Conservation (phyloP, 169 alveolate genomes). For the Amoebophrya sp. region DNA sequence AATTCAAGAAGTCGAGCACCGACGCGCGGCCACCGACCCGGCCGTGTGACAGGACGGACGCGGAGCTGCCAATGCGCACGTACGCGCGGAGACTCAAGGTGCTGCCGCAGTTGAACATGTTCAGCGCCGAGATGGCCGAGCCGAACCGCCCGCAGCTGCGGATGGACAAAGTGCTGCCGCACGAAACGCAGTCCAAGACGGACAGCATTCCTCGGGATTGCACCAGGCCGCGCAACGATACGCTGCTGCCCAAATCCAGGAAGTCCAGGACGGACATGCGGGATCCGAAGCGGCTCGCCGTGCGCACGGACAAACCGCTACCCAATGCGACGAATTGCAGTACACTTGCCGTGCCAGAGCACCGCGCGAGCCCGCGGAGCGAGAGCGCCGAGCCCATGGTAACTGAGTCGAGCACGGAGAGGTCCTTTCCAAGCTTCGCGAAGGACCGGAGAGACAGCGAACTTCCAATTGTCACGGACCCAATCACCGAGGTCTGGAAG, state of each 20-base stretch:
- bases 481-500: neutral
- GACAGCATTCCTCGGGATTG: neutral
- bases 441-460: neutral
- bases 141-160: slow-evolving; percentile 35
- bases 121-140: neutral
- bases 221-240: neutral
- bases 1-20: neutral
- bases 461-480: neutral
- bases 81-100: neutral
- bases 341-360: neutral
- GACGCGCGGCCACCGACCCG: neutral
- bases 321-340: slow-evolving; percentile 8
- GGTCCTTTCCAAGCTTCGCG: neutral
- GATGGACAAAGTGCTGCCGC: neutral
- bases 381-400: neutral
- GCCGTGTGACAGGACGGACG: neutral
- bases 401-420: neutral
- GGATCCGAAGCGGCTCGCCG: neutral
- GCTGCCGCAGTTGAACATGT: neutral
- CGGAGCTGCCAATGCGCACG: slow-evolving; percentile 2
- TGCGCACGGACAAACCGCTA: neutral
- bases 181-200: neutral
- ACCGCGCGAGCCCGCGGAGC: neutral
- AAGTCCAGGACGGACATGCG: neutral
- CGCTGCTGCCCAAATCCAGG: neutral